These are phyloP conservation scores for Pneumocystis carinii DNA, from an alignment of 1,139 yeast species.

Conservation along the genomic window DNA sequence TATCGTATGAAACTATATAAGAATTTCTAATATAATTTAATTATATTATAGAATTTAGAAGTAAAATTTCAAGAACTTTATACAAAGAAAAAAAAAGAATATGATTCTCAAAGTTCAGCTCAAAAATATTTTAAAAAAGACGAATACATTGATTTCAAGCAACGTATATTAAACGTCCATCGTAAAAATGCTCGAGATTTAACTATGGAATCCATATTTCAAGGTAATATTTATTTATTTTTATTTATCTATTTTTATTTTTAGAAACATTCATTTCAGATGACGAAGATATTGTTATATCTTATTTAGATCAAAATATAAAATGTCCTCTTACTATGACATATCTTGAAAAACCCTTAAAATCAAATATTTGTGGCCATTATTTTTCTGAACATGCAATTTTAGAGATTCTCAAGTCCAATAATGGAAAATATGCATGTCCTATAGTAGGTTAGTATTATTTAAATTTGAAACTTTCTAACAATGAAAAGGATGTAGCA, in stretches of 20 bases:
- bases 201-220: neutral
- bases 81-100: neutral
- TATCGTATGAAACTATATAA: neutral
- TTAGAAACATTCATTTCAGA: neutral
- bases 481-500: neutral
- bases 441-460: neutral
- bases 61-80: neutral
- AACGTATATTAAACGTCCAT: neutral
- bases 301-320: neutral
- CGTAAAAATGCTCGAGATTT: neutral
- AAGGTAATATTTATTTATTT: neutral
- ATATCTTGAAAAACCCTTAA: conserved; percentile 1
- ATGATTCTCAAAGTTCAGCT: neutral
- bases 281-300: neutral
- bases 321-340: conserved; percentile 1
- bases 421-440: neutral
- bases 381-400: neutral
- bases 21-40: neutral
- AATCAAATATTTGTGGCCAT: neutral
- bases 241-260: neutral
- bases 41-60: neutral
- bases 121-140: neutral
- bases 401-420: neutral
- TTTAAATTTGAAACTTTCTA: neutral
- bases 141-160: conserved; percentile 1